Conservation (phyloP, 202 grass and related monocot genomes). For the Carex arenaria region DNA sequence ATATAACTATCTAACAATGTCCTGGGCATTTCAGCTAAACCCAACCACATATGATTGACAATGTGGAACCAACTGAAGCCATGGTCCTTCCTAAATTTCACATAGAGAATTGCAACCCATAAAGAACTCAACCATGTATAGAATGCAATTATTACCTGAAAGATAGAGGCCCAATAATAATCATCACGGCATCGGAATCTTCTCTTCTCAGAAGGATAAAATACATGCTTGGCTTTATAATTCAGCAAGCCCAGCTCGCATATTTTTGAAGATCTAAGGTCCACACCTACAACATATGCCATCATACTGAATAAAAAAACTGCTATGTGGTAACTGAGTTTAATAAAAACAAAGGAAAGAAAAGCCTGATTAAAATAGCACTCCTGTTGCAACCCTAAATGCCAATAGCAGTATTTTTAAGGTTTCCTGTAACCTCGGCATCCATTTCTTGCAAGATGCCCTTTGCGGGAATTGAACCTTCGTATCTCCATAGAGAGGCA, state of each 20-base stretch:
- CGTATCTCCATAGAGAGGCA: background rate
- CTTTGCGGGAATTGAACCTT: background rate
- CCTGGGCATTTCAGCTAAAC: background rate
- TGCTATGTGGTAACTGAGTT: background rate
- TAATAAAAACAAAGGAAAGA: slow-evolving; percentile 1
- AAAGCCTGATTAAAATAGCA: background rate
- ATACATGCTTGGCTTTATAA: slow-evolving; percentile 84
- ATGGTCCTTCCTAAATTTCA: background rate
- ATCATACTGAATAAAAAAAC: slow-evolving; percentile 19
- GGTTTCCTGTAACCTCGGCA: background rate
- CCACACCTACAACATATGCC: slow-evolving; percentile 46
- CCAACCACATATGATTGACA: background rate
- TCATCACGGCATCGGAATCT: slow-evolving; percentile 79
- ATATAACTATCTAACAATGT: background rate
- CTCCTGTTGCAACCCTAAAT: slow-evolving; percentile 8
- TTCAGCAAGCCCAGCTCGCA: slow-evolving; percentile 86
- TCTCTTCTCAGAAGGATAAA: slow-evolving; percentile 61
- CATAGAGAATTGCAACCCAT: background rate
- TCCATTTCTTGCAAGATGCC: background rate
- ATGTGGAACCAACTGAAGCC: background rate
- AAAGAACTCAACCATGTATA: slow-evolving; percentile 16
- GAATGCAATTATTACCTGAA: slow-evolving; percentile 51
- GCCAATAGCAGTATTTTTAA: background rate
- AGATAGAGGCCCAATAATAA: slow-evolving; percentile 97
- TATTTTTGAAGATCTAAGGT: slow-evolving; percentile 78